Evolutionary conservation across 129 eudicot species (phyloP).

Genomic region (sunflower (Helianthus annuus)): HanXRQr2.0-SUNRISE NC_035445.2:60493693-60494192

Average conservation of each 20-base stretch:
- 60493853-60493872: background rate
- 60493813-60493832: background rate
- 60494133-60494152: no score
- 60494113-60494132: no score
- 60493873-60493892: background rate
- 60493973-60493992: no score
- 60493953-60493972: conserved; percentile 1
- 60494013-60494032: no score
- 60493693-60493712: background rate
- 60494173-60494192: no score
- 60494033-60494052: no score
- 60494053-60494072: no score
- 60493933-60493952: background rate
- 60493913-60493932: background rate
- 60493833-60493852: background rate
- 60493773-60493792: background rate
- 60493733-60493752: background rate
- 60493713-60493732: background rate
- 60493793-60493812: background rate
- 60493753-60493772: background rate
- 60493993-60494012: no score
- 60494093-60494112: no score
- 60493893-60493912: background rate
- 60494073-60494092: no score
- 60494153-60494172: no score